Evolutionary conservation across 345 rosid genomes (phyloP), one percentile per base, ranked within the genome.

Genomic region (Eucalyptus fibrosa): DNA sequence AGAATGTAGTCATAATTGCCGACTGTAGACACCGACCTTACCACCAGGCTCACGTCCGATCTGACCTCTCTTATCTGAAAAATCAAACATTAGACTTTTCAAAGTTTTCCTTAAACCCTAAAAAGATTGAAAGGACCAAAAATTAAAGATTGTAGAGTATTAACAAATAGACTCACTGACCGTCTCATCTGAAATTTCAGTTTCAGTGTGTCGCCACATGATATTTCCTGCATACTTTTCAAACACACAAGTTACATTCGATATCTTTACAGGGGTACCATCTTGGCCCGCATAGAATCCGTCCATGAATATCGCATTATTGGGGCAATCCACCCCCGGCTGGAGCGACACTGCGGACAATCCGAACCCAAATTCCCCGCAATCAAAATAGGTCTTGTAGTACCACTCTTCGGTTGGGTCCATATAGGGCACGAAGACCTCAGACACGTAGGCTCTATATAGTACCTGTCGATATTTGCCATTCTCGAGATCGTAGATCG

Each of bases 371-470:
- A 92, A 96, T 90, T 97, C 98, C 7, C 99, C 99, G 1, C 91
- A 50, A 85, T 97, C 99, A 95, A 97, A 94, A 87, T 93, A 95
- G 6, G 98, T 97, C 90, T 92, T 94, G 50, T 86, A 96, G 89
- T 97, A 97, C 97, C 99, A 97, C 23, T 95, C 99, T 32, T 55
- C 92, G 1, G 95, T 94, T 3, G 98, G 98, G 92, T 97, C 97
- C 97, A 95, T 95, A 42, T 96, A 96, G 10, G 99, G 99, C 37
- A 97, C 99, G 89, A 95, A 97, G 32, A 97, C 94, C 92, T 97
- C 98, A 2, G 99, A 94, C 40, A 94, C 93, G 87, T 96, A 96
- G 17, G 96, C 97, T 91, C 91, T 95, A 13, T 95, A 95, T 18
- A 95, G 86, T 50, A 97, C 96, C 40, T 87, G 88, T 12, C 97